Evolutionary conservation across 257 asterid species (phyloP), one percentile per base, ranked within the genome.

Genomic region (Haberlea rhodopensis): DNA sequence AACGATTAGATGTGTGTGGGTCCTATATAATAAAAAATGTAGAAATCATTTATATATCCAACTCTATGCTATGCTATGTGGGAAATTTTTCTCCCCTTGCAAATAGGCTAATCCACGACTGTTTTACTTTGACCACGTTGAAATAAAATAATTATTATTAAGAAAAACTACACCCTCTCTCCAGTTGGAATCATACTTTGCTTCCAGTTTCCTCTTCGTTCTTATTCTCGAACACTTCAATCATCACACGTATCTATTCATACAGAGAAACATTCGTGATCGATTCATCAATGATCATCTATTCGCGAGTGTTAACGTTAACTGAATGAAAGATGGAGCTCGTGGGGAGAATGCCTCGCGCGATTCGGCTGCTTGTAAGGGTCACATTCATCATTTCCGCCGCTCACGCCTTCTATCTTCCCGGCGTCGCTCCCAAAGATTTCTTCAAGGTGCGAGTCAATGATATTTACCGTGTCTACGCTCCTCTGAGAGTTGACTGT

Each of bases 351-450:
- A 57, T 58, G 48, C 63, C 68, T 65, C 80, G 57, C 65, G 67
- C 66, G 77, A 65, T 75, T 45, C 57, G 53, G 70, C 28, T 73
- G 48, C 53, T 63, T 65, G 64, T 69, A 45, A 64, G 65, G 63
- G 3, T 80, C 52, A 49, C 76, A 68, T 78, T 83, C 43, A 65
- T 88, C 59, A 58, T 71, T 74, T 60, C 71, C 75, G 66, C 66
- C 52, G 83, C 76, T 53, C 84, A 78, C 58, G 79, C 84, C 49
- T 89, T 89, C 69, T 89, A 86, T 75, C 88, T 89, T 54, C 96
- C 96, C 52, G 96, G 96, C 10, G 96, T 86, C 16, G 96, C 96
- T 72, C 95, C 96, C n/a, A 82, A 86, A 62, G 95, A 89, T 83
- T 89, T 89, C 77, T 9, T 53, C 57, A 84, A 80, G 83, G 96